Base-by-base conservation (phyloP, 2,329 filamentous ascomycete genomes). In the Pestalotiopsis sp. region DNA sequence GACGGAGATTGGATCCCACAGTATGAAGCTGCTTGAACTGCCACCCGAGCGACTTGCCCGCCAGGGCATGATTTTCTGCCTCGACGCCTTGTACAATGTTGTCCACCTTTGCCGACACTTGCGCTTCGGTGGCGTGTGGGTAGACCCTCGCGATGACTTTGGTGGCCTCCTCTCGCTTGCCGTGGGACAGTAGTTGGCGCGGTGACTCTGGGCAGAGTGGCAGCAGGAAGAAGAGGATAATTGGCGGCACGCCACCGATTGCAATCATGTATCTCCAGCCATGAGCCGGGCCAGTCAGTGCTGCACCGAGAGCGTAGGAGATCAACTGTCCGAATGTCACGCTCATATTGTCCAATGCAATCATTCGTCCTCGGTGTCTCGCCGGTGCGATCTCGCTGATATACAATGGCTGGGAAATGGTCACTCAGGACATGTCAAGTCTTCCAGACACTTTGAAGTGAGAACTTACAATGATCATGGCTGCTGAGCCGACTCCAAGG, bases 261-360 rank as follows among this genome's bases (percentile, higher is more conserved):
- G 81, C 84, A 3, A 86, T 84, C 81, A 86, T 86, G 57, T 81
- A 84, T 67, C 84, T 74, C 85, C 84, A 87, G n/a, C 82, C 84
- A n/a, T 81, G 75, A 9, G 76, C 70, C 0, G 84, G 79, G 2
- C 81, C 58, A 1, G 80, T 75, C 45, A 84, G 82, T 0, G 74
- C 80, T 1, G 81, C 81, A 25, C 81, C 82, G 4, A 84, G 73
- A 0, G 79, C 81, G 65, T 84, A 84, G 3, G 77, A 76, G 2
- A 84, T 68, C 9, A 84, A 77, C 41, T 83, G 80, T 1, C 82
- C 81, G 7, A 78, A 78, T 1, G 82, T 84, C 68, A 84, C 81
- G 61, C 76, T 79, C 71, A 85, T 82, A 69, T 86, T 86, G 72
- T 85, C 82, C 27, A 87, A 74, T 1, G 78, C 82, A 72, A 86